Evolutionary conservation across 345 rosid genomes (phyloP), one percentile per base, ranked within the genome.

Genomic region (Ceriops tagal): DNA sequence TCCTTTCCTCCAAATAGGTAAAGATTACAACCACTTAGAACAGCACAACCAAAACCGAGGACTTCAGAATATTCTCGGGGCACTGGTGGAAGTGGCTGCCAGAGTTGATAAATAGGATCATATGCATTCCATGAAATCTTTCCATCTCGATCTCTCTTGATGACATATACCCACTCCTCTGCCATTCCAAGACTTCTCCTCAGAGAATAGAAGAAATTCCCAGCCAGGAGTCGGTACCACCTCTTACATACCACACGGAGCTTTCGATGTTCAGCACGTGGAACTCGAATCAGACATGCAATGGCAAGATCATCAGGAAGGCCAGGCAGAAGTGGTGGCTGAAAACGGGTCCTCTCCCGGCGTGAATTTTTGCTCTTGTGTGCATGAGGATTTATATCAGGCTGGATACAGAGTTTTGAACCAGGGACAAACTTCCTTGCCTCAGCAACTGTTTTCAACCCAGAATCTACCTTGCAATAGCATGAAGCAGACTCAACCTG

Each of bases 401-500:
- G 98, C 80, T 85, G 97, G 62, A 93, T 88, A 75, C 98, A 93
- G 67, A 89, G 88, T 82, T 91, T 93, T 24, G 98, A 89, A 15
- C 98, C 97, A 6, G 96, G 98, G 64, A 93, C 97, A 73, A 93
- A 91, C 70, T 91, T 93, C 71, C 98, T 88, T 26, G 97, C 97
- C 73, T 92, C 98, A 5, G 83, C 98, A 72, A 93, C 96, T 3
- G 97, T 88, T 70, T 89, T 93, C 35, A 91, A 81, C 46, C 98
- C 93, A 27, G 96, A 74, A 81, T 93, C 98, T 69, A 93, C 98
- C 83, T 77, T 89, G 79, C 98, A 93, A 65, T 91, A 91, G 75
- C 98, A 93, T 64, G 97, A 91, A 63, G 88, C 93, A 47, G 98
- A 93, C 77, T 93, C 98, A 68, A 93, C 98, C 98, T 93, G 86